These are phyloP conservation scores for Stephanodiscus minutulus DNA, from an alignment of 108 stramenopile genomes.

Conservation along the genomic window DNA sequence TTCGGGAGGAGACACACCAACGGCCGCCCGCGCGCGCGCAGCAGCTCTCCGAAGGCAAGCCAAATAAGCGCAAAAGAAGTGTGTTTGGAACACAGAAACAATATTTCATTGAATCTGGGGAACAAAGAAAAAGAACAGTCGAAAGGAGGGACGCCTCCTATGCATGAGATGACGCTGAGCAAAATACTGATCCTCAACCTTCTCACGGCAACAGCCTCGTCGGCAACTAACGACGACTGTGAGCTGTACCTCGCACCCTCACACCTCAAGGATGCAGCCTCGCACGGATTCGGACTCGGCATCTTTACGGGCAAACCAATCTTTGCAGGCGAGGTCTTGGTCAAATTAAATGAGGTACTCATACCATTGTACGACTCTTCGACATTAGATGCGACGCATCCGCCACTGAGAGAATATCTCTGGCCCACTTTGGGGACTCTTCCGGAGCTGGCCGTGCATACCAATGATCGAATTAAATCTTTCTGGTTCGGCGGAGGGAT, in stretches of 20 bases:
- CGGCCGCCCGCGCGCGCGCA: too few species aligned
- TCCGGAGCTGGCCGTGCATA: constrained; percentile 33
- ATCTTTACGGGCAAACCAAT: constrained; percentile 32
- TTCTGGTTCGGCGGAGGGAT: constrained; percentile 54
- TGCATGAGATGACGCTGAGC: too few species aligned
- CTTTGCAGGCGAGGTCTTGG: constrained; percentile 31
- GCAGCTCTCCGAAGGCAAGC: too few species aligned
- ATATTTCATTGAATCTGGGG: too few species aligned
- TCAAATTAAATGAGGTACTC: constrained; percentile 30
- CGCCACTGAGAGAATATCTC: constrained; percentile 51
- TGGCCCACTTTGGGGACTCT: constrained; percentile 39
- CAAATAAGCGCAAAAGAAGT: too few species aligned
- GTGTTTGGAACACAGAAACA: too few species aligned
- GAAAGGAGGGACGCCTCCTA: too few species aligned
- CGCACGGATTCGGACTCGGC: constrained; percentile 55
- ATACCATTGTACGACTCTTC: constrained; percentile 35
- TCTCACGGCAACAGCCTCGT: not conserved
- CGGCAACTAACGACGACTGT: constrained; percentile 26
- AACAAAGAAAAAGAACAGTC: too few species aligned
- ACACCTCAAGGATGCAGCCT: constrained; percentile 51
- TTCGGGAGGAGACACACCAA: too few species aligned
- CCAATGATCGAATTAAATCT: constrained; percentile 15
- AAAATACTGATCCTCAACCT: too few species aligned
- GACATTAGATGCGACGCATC: constrained; percentile 30
- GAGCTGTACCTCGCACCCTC: constrained; percentile 64